phyloP scores from a whole-genome alignment of 1,284 basidiomycete genomes.

The Trametes polyzona region DNA sequence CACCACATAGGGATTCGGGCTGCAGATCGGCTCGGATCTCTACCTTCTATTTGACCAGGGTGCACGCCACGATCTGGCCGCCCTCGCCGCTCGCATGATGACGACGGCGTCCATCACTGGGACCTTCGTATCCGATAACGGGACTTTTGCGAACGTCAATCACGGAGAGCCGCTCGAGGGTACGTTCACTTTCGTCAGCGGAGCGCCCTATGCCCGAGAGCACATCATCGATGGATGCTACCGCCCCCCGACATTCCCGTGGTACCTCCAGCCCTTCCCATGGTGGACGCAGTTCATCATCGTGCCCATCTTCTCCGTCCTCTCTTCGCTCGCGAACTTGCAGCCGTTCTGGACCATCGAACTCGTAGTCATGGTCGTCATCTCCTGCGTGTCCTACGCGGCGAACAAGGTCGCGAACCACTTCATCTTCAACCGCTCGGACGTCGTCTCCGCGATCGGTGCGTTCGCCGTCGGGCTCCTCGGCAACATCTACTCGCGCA shows the following conservation, averaged over 20 bases:
- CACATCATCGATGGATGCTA: constrained; percentile 71
- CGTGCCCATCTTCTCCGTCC: constrained; percentile 80
- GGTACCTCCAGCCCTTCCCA: constrained; percentile 82
- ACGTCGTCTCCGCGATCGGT: constrained; percentile 85
- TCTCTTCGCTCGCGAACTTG: constrained; percentile 77
- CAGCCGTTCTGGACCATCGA: constrained; percentile 76
- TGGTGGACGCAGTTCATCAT: constrained; percentile 78
- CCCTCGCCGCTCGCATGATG: constrained; percentile 53
- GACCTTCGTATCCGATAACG: constrained; percentile 69
- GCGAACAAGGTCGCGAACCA: constrained; percentile 82
- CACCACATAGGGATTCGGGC: constrained; percentile 65
- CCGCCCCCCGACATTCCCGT: constrained; percentile 64
- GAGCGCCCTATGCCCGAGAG: constrained; percentile 43
- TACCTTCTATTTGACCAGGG: constrained; percentile 77
- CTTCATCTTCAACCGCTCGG: constrained; percentile 85
- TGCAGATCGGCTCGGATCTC: constrained; percentile 87
- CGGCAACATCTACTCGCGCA: constrained; percentile 83
- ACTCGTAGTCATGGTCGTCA: constrained; percentile 83
- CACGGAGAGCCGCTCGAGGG: constrained; percentile 58
- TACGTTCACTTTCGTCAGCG: constrained; percentile 76
- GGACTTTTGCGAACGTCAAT: constrained; percentile 44
- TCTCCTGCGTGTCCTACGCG: constrained; percentile 79
- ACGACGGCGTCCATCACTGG: constrained; percentile 62
- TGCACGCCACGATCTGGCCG: constrained; percentile 56
- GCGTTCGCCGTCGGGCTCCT: constrained; percentile 84